These are phyloP conservation scores for Vitis amurensis DNA, from an alignment of 164 flowering plant species.

Conservation along the genomic window DNA sequence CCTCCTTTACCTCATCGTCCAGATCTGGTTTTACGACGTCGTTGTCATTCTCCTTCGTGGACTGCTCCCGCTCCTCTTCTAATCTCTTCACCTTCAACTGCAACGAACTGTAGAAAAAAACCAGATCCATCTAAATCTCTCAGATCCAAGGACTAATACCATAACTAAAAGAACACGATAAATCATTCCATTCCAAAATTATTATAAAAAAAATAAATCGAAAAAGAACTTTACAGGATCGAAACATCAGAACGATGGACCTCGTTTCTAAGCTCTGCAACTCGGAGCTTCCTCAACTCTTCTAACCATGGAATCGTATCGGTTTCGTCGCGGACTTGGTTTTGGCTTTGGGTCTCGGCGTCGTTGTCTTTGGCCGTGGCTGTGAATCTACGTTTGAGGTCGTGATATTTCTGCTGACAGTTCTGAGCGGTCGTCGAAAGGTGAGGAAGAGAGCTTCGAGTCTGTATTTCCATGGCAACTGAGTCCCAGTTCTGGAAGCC, in stretches of 20 bases:
- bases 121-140: conserved; percentile 2
- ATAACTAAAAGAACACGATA: neutral
- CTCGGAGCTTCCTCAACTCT: conserved; percentile 64
- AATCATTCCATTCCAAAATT: neutral
- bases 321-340: conserved; percentile 1
- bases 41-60: conserved; percentile 19
- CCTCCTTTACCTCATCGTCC: conserved; percentile 14
- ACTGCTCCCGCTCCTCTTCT: conserved; percentile 62
- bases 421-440: conserved; percentile 45
- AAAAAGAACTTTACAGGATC: conserved; percentile 55
- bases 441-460: conserved; percentile 34
- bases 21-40: conserved; percentile 54
- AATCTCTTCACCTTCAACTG: conserved; percentile 72
- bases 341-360: neutral
- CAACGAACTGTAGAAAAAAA: conserved; percentile 56
- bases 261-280: conserved; percentile 73
- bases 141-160: conserved; percentile 8
- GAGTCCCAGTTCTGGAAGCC: conserved; percentile 77
- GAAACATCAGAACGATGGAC: conserved; percentile 74
- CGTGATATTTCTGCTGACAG: conserved; percentile 57
- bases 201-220: neutral
- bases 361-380: neutral
- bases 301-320: conserved; percentile 63
- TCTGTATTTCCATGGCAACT: conserved; percentile 66
- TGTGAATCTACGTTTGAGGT: conserved; percentile 64